A percentile compares a stretch with the other conserved stretches of the same genome.
Conservation (phyloP, 768 basidiomycete genomes). For the Collybia nuda region DNA sequence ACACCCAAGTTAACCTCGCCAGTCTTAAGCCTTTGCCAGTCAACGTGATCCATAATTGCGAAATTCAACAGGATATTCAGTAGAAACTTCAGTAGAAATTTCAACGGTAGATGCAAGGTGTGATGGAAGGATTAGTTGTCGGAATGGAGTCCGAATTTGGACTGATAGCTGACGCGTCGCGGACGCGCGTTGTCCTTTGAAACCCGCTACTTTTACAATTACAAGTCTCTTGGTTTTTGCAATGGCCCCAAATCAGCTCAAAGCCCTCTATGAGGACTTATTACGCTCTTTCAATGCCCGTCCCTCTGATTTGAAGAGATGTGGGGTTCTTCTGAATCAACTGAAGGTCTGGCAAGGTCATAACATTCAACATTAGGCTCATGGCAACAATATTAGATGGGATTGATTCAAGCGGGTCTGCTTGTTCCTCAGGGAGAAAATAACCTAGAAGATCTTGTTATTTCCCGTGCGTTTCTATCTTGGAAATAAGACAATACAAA, state of each 20-base stretch:
- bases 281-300: slow-evolving; percentile 63
- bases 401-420: slow-evolving; percentile 74
- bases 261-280: slow-evolving; percentile 63
- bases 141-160: slow-evolving; percentile 13
- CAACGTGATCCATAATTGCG: slow-evolving; percentile 62
- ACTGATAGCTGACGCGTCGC: slow-evolving; percentile 53
- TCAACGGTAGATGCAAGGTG: slow-evolving; percentile 8
- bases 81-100: too few species aligned
- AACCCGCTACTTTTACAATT: slow-evolving; percentile 8
- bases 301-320: slow-evolving; percentile 68
- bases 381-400: slow-evolving; percentile 47
- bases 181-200: slow-evolving; percentile 37
- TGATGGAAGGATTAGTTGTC: slow-evolving; percentile 11
- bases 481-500: not conserved
- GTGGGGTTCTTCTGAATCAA: slow-evolving; percentile 60
- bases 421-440: slow-evolving; percentile 69
- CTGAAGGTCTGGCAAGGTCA: slow-evolving; percentile 60
- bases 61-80: slow-evolving; percentile 9
- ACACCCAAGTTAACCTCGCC: slow-evolving; percentile 98
- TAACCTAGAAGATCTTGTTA: slow-evolving; percentile 64
- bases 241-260: slow-evolving; percentile 58
- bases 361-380: not conserved
- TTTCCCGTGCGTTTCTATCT: slow-evolving; percentile 53
- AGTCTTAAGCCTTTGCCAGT: slow-evolving; percentile 84
- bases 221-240: slow-evolving; percentile 10